Evolutionary conservation across 1,284 basidiomycete genomes (phyloP).

Genomic region (Neolentinus lepideus): DNA sequence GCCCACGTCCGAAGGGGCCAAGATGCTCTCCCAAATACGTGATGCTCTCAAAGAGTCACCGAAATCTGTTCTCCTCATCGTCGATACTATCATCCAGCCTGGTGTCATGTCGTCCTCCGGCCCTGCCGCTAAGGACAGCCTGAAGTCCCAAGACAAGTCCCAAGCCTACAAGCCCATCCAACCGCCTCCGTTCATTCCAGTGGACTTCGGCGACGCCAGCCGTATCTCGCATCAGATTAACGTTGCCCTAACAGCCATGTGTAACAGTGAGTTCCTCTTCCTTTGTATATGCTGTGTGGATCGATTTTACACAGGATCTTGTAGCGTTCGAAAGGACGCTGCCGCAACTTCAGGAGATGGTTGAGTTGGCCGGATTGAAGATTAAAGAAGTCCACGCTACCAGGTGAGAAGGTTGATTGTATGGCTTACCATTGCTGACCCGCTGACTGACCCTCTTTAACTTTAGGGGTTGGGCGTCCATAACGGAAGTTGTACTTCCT

Average conservation of each 20-base stretch:
- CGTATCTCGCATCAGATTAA: slow-evolving; percentile 28
- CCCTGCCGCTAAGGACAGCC: slow-evolving; percentile 20
- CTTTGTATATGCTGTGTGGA: neutral
- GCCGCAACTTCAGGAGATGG: slow-evolving; percentile 21
- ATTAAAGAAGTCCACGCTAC: slow-evolving; percentile 22
- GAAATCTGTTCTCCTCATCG: slow-evolving; percentile 23
- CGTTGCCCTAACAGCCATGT: slow-evolving; percentile 26
- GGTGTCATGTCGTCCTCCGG: slow-evolving; percentile 20
- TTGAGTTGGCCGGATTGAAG: slow-evolving; percentile 24
- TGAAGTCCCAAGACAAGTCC: slow-evolving; percentile 15
- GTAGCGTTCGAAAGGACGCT: slow-evolving; percentile 27
- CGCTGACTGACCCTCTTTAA: neutral
- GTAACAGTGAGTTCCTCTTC: slow-evolving; percentile 14
- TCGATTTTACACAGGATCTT: neutral
- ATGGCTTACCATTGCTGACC: neutral
- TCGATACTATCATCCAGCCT: slow-evolving; percentile 27
- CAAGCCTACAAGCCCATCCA: slow-evolving; percentile 21
- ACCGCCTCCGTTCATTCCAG: slow-evolving; percentile 24
- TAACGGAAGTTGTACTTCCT: slow-evolving; percentile 24
- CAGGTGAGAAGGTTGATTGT: neutral
- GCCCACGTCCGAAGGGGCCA: slow-evolving; percentile 26
- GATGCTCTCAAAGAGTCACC: slow-evolving; percentile 21
- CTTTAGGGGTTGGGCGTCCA: slow-evolving; percentile 26
- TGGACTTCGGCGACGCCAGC: slow-evolving; percentile 26
- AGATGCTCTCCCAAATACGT: slow-evolving; percentile 23